Percentiles rank a stretch among this genome's conserved stretches.
phyloP scores from a whole-genome alignment of 2,329 filamentous ascomycete species.

The Aureobasidium sp. region DNA sequence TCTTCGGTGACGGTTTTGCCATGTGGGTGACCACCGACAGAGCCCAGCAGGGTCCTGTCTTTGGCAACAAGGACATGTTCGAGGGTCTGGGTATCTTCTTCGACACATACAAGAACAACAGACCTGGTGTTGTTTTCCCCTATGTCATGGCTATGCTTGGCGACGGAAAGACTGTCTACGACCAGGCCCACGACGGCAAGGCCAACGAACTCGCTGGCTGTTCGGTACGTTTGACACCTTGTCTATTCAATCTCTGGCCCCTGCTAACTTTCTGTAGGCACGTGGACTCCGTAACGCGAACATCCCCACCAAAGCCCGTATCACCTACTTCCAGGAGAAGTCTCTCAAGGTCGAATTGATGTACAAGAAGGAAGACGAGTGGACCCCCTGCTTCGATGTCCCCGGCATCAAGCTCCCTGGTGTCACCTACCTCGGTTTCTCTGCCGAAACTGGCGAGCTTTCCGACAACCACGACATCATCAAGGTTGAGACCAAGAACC shows the following conservation, averaged over 20 bases:
- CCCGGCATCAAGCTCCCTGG: slow-evolving; percentile 65
- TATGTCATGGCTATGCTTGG: slow-evolving; percentile 99
- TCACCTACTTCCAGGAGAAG: slow-evolving; percentile 97
- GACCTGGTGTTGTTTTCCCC: slow-evolving; percentile 88
- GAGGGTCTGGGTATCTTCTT: slow-evolving; percentile 93
- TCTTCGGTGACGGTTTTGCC: slow-evolving; percentile 94
- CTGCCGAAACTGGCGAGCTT: slow-evolving; percentile 88
- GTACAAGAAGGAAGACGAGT: slow-evolving; percentile 85
- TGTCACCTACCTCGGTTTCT: slow-evolving; percentile 58
- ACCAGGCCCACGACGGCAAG: slow-evolving; percentile 93
- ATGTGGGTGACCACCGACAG: slow-evolving; percentile 98
- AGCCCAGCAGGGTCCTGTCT: slow-evolving; percentile 71
- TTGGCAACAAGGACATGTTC: slow-evolving; percentile 80
- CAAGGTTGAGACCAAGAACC: slow-evolving; percentile 74
- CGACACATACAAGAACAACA: slow-evolving; percentile 99
- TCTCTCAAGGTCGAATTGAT: slow-evolving; percentile 82
- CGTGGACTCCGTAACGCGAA: slow-evolving; percentile 74
- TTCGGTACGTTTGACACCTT: slow-evolving; percentile 49
- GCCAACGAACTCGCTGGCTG: slow-evolving; percentile 87
- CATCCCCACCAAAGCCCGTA: slow-evolving; percentile 72
- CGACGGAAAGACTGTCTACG: slow-evolving; percentile 81
- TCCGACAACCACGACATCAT: slow-evolving; percentile 98
- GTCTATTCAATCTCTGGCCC: not conserved
- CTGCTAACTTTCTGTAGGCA: slow-evolving; percentile 42
- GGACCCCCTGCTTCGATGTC: slow-evolving; percentile 80